Evolutionary conservation across 2,329 filamentous ascomycete species (phyloP).

Genomic region (Triangularia setosa): DNA sequence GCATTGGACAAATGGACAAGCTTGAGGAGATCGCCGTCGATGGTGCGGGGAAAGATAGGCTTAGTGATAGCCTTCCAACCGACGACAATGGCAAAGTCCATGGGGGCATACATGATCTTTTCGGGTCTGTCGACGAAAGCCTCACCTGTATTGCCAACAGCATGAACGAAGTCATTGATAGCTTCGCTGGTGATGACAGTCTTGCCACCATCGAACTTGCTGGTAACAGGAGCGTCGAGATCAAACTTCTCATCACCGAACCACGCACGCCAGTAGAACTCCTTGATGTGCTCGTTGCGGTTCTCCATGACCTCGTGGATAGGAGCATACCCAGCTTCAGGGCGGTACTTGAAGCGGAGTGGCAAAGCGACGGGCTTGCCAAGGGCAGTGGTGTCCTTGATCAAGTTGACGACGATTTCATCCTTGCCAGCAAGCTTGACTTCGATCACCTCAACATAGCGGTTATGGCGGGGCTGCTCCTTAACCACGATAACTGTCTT

Average conservation of each 20-base stretch:
- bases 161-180: constrained; percentile 98
- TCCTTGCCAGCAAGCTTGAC: constrained; percentile 70
- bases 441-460: constrained; percentile 84
- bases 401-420: constrained; percentile 83
- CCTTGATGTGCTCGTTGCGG: constrained; percentile 97
- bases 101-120: constrained; percentile 90
- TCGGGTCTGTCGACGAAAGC: constrained; percentile 94
- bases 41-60: constrained; percentile 94
- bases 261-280: constrained; percentile 98
- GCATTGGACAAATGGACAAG: constrained; percentile 95
- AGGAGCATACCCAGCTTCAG: constrained; percentile 94
- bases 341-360: constrained; percentile 88
- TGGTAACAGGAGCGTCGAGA: constrained; percentile 79
- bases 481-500: constrained; percentile 84
- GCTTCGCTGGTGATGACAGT: constrained; percentile 84
- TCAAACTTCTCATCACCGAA: constrained; percentile 83
- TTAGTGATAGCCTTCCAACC: constrained; percentile 99
- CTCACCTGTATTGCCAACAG: constrained; percentile 95
- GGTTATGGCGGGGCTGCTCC: constrained; percentile 81
- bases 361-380: constrained; percentile 78
- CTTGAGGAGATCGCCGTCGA: constrained; percentile 93
- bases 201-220: constrained; percentile 84
- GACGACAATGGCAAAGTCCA: constrained; percentile 98
- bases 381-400: constrained; percentile 86
- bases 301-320: constrained; percentile 95